Conservation (phyloP, 169 alveolate genomes). For the Cystoisospora suis region DNA sequence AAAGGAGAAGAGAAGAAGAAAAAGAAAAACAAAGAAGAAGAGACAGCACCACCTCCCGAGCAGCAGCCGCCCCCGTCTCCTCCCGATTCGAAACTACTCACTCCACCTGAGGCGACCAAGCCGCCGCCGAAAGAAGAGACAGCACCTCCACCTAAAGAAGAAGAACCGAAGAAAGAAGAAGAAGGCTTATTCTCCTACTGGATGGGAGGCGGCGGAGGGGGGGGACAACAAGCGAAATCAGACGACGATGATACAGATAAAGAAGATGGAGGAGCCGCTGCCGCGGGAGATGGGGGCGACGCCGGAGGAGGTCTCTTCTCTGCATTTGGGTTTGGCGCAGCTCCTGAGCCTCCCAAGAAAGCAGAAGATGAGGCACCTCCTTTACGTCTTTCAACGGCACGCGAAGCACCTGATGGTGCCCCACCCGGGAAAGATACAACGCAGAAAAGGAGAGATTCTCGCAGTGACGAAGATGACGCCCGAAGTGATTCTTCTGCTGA, state of each 20-base stretch:
- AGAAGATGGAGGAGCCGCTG: not conserved
- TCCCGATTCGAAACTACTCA: not conserved
- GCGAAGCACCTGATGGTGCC: not conserved
- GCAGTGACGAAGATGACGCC: not conserved
- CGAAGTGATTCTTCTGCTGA: not conserved
- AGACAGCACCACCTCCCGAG: not conserved
- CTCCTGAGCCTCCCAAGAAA: not conserved
- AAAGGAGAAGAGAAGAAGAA: not conserved
- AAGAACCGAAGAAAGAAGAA: not conserved
- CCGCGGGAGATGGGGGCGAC: not conserved
- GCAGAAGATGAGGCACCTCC: not conserved
- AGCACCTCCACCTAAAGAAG: not conserved
- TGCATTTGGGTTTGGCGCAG: not conserved
- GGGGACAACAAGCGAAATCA: not conserved
- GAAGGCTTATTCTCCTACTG: not conserved
- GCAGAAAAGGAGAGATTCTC: not conserved
- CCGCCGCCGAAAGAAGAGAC: not conserved
- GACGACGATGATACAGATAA: not conserved
- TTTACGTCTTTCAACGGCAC: not conserved
- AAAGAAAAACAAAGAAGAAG: not conserved
- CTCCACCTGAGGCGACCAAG: not conserved
- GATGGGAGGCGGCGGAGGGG: not conserved
- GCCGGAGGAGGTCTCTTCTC: not conserved
- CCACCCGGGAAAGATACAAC: not conserved
- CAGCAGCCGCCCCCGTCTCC: not conserved